Base-by-base conservation (phyloP, 768 basidiomycete genomes). In the Amanita rimosa region DNA sequence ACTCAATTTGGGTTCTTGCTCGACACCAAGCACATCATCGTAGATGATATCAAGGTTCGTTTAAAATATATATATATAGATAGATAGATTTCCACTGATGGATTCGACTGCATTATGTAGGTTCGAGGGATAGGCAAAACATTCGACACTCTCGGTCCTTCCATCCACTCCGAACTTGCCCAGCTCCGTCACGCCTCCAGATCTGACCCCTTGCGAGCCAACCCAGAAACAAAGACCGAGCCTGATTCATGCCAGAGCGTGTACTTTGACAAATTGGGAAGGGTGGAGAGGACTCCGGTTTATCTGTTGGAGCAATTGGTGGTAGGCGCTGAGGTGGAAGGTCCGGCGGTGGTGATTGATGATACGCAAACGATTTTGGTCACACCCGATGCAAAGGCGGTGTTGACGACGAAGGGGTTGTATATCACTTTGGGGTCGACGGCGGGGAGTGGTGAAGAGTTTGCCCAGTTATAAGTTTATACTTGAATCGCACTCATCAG, bases 1-100 rank as follows among this genome's bases (percentile, higher is more conserved):
- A 64, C 80, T 19, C 89, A 93, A 63, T 95, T 96, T 58, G 94
- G 94, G 8, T 96, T 98, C 69, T 66, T 94, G 53, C 70, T 97
- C 24, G 87, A 93, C 53, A 81, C 76, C 35, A 91, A 90, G 69
- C 68, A 70, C 26, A 73, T 96, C 57, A 79, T 90, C 48, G 87
- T 96, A 8, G 94, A 96, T 60, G 94, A 95, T 65, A 69, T 96
- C 68, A 92, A 93, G 74, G 87, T n/a, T n/a, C n/a, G n/a, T n/a
- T n/a, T n/a, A n/a, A n/a, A n/a, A n/a, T n/a, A n/a, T n/a, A n/a
- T n/a, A n/a, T n/a, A n/a, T n/a, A n/a, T n/a, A n/a, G n/a, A n/a
- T n/a, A n/a, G n/a, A n/a, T n/a, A n/a, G n/a, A n/a, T n/a, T n/a
- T n/a, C n/a, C n/a, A n/a, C n/a, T n/a, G n/a, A n/a, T n/a, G n/a